Evolutionary conservation across 305 asterid genomes (phyloP).

Genomic region (Solanum aculeatissimum): DNA sequence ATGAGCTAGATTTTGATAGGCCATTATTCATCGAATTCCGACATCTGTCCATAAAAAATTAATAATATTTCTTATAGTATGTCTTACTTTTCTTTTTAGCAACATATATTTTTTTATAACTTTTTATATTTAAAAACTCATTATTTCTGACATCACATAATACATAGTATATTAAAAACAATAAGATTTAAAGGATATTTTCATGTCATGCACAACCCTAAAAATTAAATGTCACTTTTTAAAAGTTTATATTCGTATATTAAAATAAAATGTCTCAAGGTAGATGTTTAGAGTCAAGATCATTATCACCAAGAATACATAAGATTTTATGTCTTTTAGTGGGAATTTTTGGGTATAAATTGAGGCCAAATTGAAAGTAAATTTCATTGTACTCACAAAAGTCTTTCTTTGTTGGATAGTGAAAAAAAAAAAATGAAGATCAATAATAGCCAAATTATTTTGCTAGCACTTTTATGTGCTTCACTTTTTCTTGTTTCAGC

Average conservation of each 20-base stretch:
- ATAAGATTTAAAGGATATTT: not conserved
- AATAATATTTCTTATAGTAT: accelerated
- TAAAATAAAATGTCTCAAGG: not conserved
- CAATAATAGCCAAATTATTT: not conserved
- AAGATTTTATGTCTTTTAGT: not conserved
- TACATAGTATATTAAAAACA: not conserved
- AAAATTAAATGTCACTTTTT: not conserved
- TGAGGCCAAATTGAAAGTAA: not conserved
- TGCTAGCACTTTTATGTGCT: not conserved
- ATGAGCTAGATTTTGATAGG: no score
- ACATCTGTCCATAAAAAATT: not conserved
- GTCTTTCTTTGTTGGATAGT: not conserved
- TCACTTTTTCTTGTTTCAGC: not conserved
- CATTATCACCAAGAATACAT: not conserved
- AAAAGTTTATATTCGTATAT: not conserved
- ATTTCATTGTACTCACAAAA: not conserved
- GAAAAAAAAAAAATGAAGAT: not conserved
- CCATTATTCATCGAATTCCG: no score
- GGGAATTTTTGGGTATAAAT: not conserved
- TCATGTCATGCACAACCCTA: not conserved
- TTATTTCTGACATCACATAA: not conserved
- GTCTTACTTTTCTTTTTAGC: not conserved
- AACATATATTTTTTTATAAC: not conserved
- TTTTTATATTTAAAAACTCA: not conserved
- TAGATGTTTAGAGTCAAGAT: not conserved